These are phyloP conservation scores for Lolium multiflorum DNA, from an alignment of 176 grass and related monocot genomes.

Conservation along the genomic window DNA sequence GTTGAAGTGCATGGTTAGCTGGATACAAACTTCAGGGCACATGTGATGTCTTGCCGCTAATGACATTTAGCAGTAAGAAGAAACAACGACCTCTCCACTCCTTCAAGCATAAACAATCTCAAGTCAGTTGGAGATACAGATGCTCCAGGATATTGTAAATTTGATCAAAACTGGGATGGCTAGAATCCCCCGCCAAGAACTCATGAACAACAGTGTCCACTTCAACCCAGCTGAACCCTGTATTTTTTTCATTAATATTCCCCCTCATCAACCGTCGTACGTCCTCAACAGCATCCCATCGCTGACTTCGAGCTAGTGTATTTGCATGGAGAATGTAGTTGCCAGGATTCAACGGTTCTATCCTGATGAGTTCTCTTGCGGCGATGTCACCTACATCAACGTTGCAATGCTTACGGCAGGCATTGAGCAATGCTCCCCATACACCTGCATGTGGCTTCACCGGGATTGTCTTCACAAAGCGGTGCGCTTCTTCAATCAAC, in stretches of 20 bases:
- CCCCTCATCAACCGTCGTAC: constrained; percentile 53
- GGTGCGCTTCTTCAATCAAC: constrained; percentile 54
- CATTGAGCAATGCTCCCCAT: constrained; percentile 80
- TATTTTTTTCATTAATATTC: constrained; percentile 48
- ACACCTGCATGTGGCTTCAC: constrained; percentile 73
- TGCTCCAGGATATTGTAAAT: constrained; percentile 51
- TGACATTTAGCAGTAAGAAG: constrained; percentile 22
- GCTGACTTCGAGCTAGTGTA: constrained; percentile 48
- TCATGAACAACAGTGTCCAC: constrained; percentile 46
- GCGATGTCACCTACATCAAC: constrained; percentile 49
- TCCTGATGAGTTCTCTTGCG: constrained; percentile 52
- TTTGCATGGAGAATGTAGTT: constrained; percentile 76
- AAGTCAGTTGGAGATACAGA: constrained; percentile 48
- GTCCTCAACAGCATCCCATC: constrained; percentile 57
- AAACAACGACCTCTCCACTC: background rate
- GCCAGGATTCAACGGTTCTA: constrained; percentile 65
- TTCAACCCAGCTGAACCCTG: constrained; percentile 72
- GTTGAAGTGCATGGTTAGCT: background rate
- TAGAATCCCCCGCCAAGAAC: constrained; percentile 47
- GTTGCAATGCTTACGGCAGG: constrained; percentile 62
- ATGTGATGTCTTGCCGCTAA: background rate
- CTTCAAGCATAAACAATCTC: constrained; percentile 17
- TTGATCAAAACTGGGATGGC: constrained; percentile 44
- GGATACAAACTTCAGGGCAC: background rate
- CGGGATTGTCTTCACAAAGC: constrained; percentile 48